Percentiles rank a stretch among this genome's conserved stretches.
Conservation (phyloP, 768 basidiomycete genomes). For the Brasilioporus rufonigricans region DNA sequence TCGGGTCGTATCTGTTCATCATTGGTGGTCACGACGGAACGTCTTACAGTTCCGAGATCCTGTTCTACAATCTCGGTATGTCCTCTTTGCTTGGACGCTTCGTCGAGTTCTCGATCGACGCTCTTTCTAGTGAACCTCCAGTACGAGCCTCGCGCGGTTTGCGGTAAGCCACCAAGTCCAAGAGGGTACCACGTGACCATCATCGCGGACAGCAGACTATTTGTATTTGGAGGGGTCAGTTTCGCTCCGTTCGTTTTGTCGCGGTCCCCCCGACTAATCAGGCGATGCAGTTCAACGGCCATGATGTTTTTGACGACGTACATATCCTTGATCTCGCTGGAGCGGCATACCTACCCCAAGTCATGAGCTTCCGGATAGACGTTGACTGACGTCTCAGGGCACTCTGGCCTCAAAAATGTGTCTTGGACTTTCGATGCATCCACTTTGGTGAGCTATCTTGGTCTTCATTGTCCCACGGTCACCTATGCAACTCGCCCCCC, state of each 20-base stretch:
- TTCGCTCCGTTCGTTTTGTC: not conserved
- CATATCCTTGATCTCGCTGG: conserved; percentile 84
- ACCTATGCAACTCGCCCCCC: not conserved
- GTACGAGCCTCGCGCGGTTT: conserved; percentile 71
- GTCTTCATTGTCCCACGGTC: not conserved
- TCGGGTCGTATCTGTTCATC: conserved; percentile 90
- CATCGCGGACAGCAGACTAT: conserved; percentile 80
- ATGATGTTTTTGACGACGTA: conserved; percentile 81
- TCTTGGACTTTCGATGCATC: not conserved
- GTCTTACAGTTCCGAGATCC: conserved; percentile 69
- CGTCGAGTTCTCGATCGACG: too few relatives aligned
- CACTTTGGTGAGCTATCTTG: not conserved
- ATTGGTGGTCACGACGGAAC: conserved; percentile 85
- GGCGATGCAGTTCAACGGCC: conserved; percentile 63
- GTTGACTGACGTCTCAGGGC: conserved; percentile 20
- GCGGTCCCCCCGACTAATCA: not conserved
- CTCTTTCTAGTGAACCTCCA: conserved; percentile 66
- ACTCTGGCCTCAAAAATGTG: not conserved
- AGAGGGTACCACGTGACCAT: conserved; percentile 86
- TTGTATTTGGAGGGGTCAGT: conserved; percentile 74
- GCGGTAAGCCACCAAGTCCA: conserved; percentile 65
- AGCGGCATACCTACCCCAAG: conserved; percentile 86
- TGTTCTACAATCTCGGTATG: conserved; percentile 85
- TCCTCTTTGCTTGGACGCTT: too few relatives aligned
- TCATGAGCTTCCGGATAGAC: conserved; percentile 71